phyloP scores from a whole-genome alignment of 768 basidiomycete genomes.

The Trametopsis cervina region DNA sequence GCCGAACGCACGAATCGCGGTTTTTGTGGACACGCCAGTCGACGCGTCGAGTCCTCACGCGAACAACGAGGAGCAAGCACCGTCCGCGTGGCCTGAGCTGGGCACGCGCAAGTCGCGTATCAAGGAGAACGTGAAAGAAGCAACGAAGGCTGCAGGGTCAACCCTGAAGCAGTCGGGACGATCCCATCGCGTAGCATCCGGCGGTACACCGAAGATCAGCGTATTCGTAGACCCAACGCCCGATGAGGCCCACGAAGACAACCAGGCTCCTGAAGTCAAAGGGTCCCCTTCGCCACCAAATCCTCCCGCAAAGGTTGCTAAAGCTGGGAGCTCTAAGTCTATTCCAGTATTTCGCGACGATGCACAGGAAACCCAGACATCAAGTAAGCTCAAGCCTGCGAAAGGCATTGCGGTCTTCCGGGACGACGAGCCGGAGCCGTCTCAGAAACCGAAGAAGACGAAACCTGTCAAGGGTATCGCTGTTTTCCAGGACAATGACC shows the following conservation, averaged over 20 bases:
- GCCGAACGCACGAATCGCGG: conserved; percentile 53
- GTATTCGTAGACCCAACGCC: conserved; percentile 59
- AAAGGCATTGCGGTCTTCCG: conserved; percentile 10
- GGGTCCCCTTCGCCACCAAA: neutral
- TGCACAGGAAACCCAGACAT: neutral
- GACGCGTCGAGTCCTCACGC: conserved; percentile 24
- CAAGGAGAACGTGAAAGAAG: conserved; percentile 73
- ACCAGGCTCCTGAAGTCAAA: conserved; percentile 1
- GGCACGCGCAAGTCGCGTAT: conserved; percentile 72
- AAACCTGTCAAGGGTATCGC: neutral
- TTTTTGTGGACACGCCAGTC: conserved; percentile 70
- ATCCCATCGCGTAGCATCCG: conserved; percentile 43
- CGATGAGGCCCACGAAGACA: conserved; percentile 24
- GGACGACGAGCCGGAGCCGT: conserved; percentile 11
- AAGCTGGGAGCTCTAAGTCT: neutral
- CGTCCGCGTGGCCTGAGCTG: conserved; percentile 53
- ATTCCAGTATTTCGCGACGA: neutral
- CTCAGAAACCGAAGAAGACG: conserved; percentile 4
- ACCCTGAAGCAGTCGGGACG: conserved; percentile 58
- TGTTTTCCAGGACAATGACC: neutral
- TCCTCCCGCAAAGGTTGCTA: neutral
- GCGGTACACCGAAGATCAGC: conserved; percentile 47
- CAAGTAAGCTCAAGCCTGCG: neutral
- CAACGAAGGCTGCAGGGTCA: conserved; percentile 60
- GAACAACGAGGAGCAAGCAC: conserved; percentile 31